A percentile compares a stretch with the other conserved stretches of the same genome.
Evolutionary conservation across 208 protist species (phyloP).

Genomic region (Plasmodiophora brassicae): DNA sequence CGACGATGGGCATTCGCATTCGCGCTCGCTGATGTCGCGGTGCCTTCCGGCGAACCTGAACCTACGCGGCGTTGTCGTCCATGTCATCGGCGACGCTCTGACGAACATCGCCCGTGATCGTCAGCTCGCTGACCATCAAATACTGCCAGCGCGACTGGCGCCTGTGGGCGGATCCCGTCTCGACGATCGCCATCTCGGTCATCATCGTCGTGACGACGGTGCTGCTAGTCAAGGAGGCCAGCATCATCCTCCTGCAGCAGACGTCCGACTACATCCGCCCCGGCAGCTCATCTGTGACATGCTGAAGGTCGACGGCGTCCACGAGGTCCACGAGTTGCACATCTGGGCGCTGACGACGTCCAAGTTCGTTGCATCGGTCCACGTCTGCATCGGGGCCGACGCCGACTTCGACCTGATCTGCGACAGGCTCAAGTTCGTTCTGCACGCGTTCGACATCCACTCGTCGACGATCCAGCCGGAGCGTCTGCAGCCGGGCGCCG

Average conservation of each 20-base stretch:
- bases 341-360: constrained; percentile 43
- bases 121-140: constrained; percentile 34
- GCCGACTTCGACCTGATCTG: background rate
- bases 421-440: background rate
- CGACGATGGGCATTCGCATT: no score
- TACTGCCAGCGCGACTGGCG: constrained; percentile 26
- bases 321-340: constrained; percentile 52
- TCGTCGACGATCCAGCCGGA: constrained; percentile 28
- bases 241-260: constrained; percentile 37
- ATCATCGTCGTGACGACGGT: constrained; percentile 30
- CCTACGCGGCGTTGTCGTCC: constrained; percentile 47
- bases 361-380: constrained; percentile 39
- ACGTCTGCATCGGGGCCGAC: constrained; percentile 40
- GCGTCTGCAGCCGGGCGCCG: no score
- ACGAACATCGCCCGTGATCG: constrained; percentile 44
- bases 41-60: background rate
- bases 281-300: constrained; percentile 27
- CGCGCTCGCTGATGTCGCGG: background rate
- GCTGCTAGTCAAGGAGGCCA: constrained; percentile 11
- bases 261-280: constrained; percentile 17
- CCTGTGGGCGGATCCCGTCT: constrained; percentile 43
- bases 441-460: background rate
- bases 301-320: constrained; percentile 23
- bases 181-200: constrained; percentile 41
- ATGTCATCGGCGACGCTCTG: constrained; percentile 53